Evolutionary conservation across 2,329 filamentous ascomycete species (phyloP).

Genomic region (Leptographium lundbergii): DNA sequence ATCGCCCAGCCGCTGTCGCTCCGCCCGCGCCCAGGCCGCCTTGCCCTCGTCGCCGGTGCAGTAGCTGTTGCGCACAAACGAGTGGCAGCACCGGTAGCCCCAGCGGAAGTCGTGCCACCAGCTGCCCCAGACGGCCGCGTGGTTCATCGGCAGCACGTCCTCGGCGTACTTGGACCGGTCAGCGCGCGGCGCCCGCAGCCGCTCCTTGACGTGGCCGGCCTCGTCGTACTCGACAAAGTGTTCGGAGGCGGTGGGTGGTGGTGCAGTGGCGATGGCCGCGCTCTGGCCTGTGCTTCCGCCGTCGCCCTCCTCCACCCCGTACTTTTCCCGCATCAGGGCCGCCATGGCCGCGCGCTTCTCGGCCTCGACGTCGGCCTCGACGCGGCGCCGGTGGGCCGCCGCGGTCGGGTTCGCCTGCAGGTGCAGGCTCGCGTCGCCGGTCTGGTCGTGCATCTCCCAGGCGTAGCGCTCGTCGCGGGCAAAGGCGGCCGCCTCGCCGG

Average conservation of each 20-base stretch:
- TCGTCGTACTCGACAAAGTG: slow-evolving; percentile 91
- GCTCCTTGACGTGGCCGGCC: slow-evolving; percentile 78
- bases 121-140: slow-evolving; percentile 85
- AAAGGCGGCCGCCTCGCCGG: slow-evolving; percentile 87
- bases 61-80: slow-evolving; percentile 89
- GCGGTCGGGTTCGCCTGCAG: slow-evolving; percentile 94
- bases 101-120: slow-evolving; percentile 96
- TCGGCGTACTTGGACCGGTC: slow-evolving; percentile 88
- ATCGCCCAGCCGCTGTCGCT: slow-evolving; percentile 41
- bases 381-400: slow-evolving; percentile 72
- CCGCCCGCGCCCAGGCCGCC: slow-evolving; percentile 64
- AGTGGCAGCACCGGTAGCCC: slow-evolving; percentile 95
- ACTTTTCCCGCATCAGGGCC: slow-evolving; percentile 66
- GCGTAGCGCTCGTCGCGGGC: slow-evolving; percentile 81
- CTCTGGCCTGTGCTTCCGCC: neutral
- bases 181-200: slow-evolving; percentile 55
- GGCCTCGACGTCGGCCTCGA: slow-evolving; percentile 62
- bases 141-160: slow-evolving; percentile 80
- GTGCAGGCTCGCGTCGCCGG: slow-evolving; percentile 69
- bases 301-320: slow-evolving; percentile 41
- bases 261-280: neutral
- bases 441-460: slow-evolving; percentile 86
- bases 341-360: slow-evolving; percentile 54
- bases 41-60: slow-evolving; percentile 89
- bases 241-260: slow-evolving; percentile 52